These are phyloP conservation scores for Russula sp. DNA, from an alignment of 768 basidiomycete genomes.

Conservation along the genomic window DNA sequence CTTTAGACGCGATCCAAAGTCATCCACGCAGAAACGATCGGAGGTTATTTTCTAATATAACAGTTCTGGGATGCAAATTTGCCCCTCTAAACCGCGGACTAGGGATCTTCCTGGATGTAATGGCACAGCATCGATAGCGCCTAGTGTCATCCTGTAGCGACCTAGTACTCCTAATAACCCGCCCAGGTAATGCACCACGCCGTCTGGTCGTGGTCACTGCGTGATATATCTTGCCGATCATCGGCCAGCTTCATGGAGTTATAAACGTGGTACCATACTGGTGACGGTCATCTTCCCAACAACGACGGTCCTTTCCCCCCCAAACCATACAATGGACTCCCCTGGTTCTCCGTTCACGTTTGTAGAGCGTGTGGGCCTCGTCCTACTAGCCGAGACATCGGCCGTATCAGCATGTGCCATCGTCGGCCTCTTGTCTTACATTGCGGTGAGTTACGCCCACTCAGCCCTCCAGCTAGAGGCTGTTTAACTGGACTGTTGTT, in stretches of 20 bases:
- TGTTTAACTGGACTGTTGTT: not conserved
- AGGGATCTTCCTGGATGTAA: no score
- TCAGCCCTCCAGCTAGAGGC: not conserved
- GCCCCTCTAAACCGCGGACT: no score
- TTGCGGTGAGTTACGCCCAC: conserved; percentile 18
- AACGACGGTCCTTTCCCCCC: not conserved
- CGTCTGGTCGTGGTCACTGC: no score
- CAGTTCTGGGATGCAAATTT: no score
- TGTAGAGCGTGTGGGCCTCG: conserved; percentile 24
- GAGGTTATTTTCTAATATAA: no score
- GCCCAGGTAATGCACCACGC: no score
- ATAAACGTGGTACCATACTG: not conserved
- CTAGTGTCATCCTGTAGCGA: no score
- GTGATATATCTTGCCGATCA: no score
- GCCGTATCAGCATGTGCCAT: conserved; percentile 22
- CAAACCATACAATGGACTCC: not conserved
- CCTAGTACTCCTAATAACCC: no score
- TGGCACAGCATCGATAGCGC: no score
- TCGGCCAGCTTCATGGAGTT: not conserved
- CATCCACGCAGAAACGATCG: no score
- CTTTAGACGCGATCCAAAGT: no score
- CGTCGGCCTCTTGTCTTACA: conserved; percentile 22
- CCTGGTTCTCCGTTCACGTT: conserved; percentile 14
- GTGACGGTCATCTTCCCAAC: not conserved
- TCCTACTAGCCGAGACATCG: conserved; percentile 23